Conservation (phyloP, 768 basidiomycete genomes). For the Boletus sensibilis region DNA sequence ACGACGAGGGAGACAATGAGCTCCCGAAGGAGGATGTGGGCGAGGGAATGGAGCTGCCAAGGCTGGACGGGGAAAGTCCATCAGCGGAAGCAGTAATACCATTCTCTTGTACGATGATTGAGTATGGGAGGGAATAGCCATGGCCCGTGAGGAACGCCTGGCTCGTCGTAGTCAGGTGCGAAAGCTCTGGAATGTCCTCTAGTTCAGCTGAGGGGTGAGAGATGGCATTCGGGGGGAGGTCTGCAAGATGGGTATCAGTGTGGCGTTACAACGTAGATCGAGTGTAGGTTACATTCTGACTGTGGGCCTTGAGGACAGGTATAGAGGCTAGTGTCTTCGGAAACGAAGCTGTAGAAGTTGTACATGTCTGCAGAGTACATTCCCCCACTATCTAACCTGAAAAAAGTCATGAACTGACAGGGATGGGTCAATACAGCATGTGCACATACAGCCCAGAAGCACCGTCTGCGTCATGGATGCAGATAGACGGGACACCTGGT, state of each 20-base stretch:
- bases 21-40: slow-evolving; percentile 26
- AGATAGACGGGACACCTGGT: slow-evolving; percentile 19
- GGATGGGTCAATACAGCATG: slow-evolving; percentile 2
- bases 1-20: slow-evolving; percentile 26
- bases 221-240: neutral
- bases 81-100: neutral
- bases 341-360: neutral
- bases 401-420: slow-evolving; percentile 8
- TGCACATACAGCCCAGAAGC: slow-evolving; percentile 12
- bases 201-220: slow-evolving; percentile 2
- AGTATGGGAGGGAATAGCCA: slow-evolving; percentile 5
- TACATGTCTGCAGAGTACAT: neutral
- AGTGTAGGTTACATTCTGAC: slow-evolving; percentile 6
- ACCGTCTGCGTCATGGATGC: slow-evolving; percentile 13
- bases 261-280: slow-evolving; percentile 10
- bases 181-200: slow-evolving; percentile 22
- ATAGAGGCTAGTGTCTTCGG: neutral
- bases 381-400: slow-evolving; percentile 9
- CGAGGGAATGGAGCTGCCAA: slow-evolving; percentile 21
- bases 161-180: slow-evolving; percentile 6
- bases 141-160: slow-evolving; percentile 10
- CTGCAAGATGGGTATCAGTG: slow-evolving; percentile 14
- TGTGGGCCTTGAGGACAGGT: neutral
- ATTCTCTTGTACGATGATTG: slow-evolving; percentile 16
- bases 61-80: slow-evolving; percentile 11